Percentiles rank a stretch among this genome's conserved stretches.
Conservation (phyloP, 768 basidiomycete species). For the Tephrocybe sp. region DNA sequence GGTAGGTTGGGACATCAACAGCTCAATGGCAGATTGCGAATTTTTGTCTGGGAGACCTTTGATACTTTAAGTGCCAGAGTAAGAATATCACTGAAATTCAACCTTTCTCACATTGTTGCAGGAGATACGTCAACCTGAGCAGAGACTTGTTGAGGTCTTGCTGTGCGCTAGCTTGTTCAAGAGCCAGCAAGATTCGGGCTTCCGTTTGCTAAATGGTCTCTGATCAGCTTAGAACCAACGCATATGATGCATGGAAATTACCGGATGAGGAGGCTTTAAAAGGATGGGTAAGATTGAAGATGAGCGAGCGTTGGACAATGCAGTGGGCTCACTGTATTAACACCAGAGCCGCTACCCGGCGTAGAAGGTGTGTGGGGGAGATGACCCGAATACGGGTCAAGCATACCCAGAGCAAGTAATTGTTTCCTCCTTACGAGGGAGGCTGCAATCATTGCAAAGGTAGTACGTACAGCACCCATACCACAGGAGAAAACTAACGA, state of each 20-base stretch:
- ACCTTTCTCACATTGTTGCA: slow-evolving; percentile 65
- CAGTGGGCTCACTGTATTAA: slow-evolving; percentile 42
- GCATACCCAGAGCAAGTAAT: slow-evolving; percentile 56
- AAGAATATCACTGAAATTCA: neutral
- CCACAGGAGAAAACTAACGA: slow-evolving; percentile 94
- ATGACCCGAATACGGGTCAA: slow-evolving; percentile 73
- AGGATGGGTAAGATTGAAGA: neutral
- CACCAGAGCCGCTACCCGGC: slow-evolving; percentile 31
- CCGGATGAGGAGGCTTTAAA: slow-evolving; percentile 22
- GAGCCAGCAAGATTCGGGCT: slow-evolving; percentile 53
- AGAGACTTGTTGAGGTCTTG: slow-evolving; percentile 77
- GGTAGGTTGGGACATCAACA: slow-evolving; percentile 76
- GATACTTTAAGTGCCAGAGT: neutral
- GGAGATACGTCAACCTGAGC: slow-evolving; percentile 71
- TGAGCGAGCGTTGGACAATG: neutral
- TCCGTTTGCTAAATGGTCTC: slow-evolving; percentile 44
- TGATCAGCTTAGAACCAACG: neutral
- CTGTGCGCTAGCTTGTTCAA: slow-evolving; percentile 77
- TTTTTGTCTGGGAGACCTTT: slow-evolving; percentile 63
- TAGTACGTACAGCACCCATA: slow-evolving; percentile 94
- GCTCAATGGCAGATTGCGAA: slow-evolving; percentile 78
- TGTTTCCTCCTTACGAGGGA: slow-evolving; percentile 82
- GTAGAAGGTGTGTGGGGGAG: slow-evolving; percentile 17
- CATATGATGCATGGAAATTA: slow-evolving; percentile 2
- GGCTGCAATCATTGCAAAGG: slow-evolving; percentile 97